Base-by-base conservation (phyloP, 108 stramenopile species). In the Skeletonema potamos region DNA sequence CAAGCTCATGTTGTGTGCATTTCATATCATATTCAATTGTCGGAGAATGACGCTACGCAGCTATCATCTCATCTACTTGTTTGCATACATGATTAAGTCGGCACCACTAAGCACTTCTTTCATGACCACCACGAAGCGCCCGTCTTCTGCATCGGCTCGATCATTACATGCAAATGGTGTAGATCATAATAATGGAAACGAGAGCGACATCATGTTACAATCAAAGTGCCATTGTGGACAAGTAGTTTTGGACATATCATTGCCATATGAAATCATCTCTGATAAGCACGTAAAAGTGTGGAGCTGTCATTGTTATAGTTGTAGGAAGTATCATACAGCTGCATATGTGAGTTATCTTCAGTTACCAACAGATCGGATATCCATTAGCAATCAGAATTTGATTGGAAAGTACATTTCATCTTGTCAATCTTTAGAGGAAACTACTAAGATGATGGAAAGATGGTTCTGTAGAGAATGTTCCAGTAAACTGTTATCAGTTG, bases 301-400 rank as follows among this genome's bases (percentile, higher is more conserved):
- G 27, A 70, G 77, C 61, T 82, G 81, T 27, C 81, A 82, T 39
- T 82, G 81, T 55, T 17, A 41, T 7, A 29, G 34, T 9, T 82
- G 81, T 54, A 76, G 81, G 12, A 76, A 66, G 48, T 82, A 66
- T 66, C 81, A 82, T 43, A 60, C 48, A 22, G 41, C 63, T 15
- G 71, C 76, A 11, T 73, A 62, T 62, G 29, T 30, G 2, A 71
- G 69, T 59, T 82, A 77, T 54, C 61, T 82, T 7, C 30, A 46
- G 17, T 6, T 64, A 26, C 57, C 37, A 29, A 24, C 4, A 28
- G 58, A 66, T 26, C 0, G n/a, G 0, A 46, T 76, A 22, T 51
- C 48, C 4, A 51, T 51, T 24, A 51, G 22, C 18, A 24, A 24
- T 9, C 8, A 4, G 22, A 24, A 9, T 9, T 6, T 51, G 48